Evolutionary conservation across 2,329 filamentous ascomycete genomes (phyloP).

Genomic region (Colletotrichum australisinense): DNA sequence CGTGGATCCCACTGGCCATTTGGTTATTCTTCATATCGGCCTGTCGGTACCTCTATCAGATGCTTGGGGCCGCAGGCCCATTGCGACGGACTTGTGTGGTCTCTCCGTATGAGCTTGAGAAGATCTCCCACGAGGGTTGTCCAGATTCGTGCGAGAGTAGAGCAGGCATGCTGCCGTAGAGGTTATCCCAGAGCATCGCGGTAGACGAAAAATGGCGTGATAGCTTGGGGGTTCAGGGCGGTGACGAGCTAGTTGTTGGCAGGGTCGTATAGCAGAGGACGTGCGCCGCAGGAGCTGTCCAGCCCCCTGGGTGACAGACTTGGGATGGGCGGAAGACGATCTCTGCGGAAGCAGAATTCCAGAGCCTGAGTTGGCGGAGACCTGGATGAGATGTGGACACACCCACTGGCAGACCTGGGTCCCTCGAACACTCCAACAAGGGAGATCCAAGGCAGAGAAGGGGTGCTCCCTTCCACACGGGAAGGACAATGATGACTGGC

Average conservation of each 20-base stretch:
- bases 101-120: background rate
- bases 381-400: constrained; percentile 13
- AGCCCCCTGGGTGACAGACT: constrained; percentile 21
- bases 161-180: background rate
- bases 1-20: background rate
- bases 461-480: background rate
- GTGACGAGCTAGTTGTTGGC: constrained; percentile 23
- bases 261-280: constrained; percentile 20
- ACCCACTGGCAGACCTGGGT: constrained; percentile 6
- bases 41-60: background rate
- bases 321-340: constrained; percentile 28
- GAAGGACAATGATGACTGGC: constrained; percentile 21
- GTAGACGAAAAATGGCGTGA: constrained; percentile 33
- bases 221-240: constrained; percentile 26
- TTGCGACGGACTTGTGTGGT: background rate
- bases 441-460: constrained; percentile 12
- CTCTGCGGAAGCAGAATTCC: constrained; percentile 21
- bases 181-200: constrained; percentile 7
- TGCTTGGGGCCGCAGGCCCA: background rate
- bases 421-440: constrained; percentile 2
- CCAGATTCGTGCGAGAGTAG: background rate
- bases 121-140: background rate
- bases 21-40: background rate
- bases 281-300: constrained; percentile 13
- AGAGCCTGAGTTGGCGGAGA: constrained; percentile 13